phyloP scores from a whole-genome alignment of 495 filamentous ascomycete species.

The Terfezia boudieri region DNA sequence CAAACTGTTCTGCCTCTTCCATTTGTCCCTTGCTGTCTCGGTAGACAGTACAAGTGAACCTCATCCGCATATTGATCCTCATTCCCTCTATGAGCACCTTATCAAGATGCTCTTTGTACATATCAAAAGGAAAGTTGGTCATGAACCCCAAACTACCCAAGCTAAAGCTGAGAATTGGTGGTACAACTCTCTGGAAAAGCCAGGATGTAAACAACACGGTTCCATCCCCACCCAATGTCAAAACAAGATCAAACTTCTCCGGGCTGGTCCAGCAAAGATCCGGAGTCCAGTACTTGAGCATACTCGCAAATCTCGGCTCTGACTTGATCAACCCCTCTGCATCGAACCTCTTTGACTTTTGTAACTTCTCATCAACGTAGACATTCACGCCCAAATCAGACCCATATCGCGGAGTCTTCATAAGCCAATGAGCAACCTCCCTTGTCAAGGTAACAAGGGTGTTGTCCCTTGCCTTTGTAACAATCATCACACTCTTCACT shows the following conservation, averaged over 20 bases:
- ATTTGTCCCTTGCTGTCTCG: slow-evolving; percentile 49
- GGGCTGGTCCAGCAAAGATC: slow-evolving; percentile 53
- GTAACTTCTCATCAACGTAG: slow-evolving; percentile 55
- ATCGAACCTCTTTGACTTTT: slow-evolving; percentile 48
- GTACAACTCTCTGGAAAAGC: slow-evolving; percentile 93
- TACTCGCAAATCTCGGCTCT: slow-evolving; percentile 30
- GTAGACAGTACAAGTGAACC: slow-evolving; percentile 75
- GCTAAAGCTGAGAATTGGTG: slow-evolving; percentile 77
- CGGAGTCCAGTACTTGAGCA: slow-evolving; percentile 65
- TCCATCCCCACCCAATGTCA: slow-evolving; percentile 90
- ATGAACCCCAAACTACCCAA: slow-evolving; percentile 83
- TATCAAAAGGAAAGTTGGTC: slow-evolving; percentile 81
- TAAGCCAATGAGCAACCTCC: slow-evolving; percentile 61
- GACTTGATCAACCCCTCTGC: slow-evolving; percentile 34
- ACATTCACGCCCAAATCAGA: slow-evolving; percentile 43
- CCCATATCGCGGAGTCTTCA: slow-evolving; percentile 40
- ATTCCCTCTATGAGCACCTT: slow-evolving; percentile 63
- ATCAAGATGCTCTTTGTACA: slow-evolving; percentile 45
- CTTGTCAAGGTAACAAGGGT: slow-evolving; percentile 57
- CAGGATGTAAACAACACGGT: slow-evolving; percentile 90
- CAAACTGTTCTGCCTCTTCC: slow-evolving; percentile 27
- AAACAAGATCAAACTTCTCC: slow-evolving; percentile 77
- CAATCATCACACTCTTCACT: slow-evolving; percentile 61
- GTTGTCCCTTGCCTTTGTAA: slow-evolving; percentile 74
- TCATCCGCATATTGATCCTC: slow-evolving; percentile 61